These are phyloP conservation scores for Russula compacta DNA, from an alignment of 768 basidiomycete genomes.

Conservation along the genomic window DNA sequence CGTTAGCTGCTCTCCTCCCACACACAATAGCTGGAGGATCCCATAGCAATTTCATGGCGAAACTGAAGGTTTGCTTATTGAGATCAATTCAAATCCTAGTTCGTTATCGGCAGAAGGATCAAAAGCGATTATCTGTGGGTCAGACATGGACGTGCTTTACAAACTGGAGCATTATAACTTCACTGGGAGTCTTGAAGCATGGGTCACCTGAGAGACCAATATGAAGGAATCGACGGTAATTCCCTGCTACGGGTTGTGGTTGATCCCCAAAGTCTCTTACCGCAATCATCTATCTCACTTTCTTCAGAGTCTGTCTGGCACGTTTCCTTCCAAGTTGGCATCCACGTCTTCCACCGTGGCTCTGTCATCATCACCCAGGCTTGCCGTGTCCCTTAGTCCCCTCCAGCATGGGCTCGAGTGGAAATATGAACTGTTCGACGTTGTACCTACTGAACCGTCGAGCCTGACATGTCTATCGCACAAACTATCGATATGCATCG, in stretches of 20 bases:
- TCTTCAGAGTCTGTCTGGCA: too few relatives aligned
- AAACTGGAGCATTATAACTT: constrained; percentile 27
- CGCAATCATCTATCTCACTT: too few relatives aligned
- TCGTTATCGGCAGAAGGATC: constrained; percentile 24
- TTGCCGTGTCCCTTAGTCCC: background rate
- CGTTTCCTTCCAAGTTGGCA: too few relatives aligned
- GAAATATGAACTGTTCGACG: background rate
- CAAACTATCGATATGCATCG: background rate
- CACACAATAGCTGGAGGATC: background rate
- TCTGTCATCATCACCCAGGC: background rate
- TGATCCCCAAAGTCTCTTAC: too few relatives aligned
- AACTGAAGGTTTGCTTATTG: constrained; percentile 21
- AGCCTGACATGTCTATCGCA: background rate
- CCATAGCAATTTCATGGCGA: background rate
- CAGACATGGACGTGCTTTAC: background rate
- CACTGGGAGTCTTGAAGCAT: constrained; percentile 26
- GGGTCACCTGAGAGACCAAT: constrained; percentile 1
- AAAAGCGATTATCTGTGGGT: constrained; percentile 23
- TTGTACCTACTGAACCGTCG: background rate
- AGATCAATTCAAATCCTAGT: constrained; percentile 26
- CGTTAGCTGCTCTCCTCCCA: background rate
- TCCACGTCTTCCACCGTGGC: too few relatives aligned
- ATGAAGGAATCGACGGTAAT: background rate
- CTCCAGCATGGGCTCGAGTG: background rate
- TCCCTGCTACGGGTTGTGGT: too few relatives aligned